Evolutionary conservation across 2,329 filamentous ascomycete genomes (phyloP).

Genomic region (Penicillium sp.): DNA sequence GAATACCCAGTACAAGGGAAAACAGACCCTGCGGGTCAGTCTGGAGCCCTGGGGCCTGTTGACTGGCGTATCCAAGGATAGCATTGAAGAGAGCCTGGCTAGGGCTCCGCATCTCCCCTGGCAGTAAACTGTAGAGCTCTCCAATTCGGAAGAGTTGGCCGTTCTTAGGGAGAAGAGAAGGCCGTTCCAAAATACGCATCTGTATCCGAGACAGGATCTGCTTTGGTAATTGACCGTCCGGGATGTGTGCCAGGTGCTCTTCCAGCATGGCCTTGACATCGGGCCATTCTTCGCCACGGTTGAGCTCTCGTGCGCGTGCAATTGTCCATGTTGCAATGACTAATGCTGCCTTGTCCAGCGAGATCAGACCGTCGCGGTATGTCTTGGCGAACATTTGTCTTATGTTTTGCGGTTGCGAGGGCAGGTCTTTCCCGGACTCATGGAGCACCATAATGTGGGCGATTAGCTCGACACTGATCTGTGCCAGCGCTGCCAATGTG

Average conservation of each 20-base stretch:
- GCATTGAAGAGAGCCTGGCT: conserved; percentile 23
- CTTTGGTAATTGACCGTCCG: conserved; percentile 26
- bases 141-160: conserved; percentile 36
- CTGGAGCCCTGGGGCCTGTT: conserved; percentile 15
- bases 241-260: conserved; percentile 29
- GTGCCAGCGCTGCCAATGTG: conserved; percentile 38
- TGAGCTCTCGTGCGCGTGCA: conserved; percentile 29
- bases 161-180: conserved; percentile 30
- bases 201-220: conserved; percentile 28
- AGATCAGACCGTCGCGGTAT: conserved; percentile 41
- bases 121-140: conserved; percentile 30
- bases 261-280: conserved; percentile 28
- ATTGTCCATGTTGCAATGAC: conserved; percentile 40
- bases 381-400: conserved; percentile 41
- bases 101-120: conserved; percentile 24
- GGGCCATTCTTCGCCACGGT: conserved; percentile 22
- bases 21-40: conserved; percentile 21
- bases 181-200: conserved; percentile 30
- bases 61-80: conserved; percentile 19
- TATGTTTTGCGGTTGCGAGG: conserved; percentile 30
- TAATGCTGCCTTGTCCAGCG: conserved; percentile 37
- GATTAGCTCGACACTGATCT: conserved; percentile 40
- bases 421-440: conserved; percentile 23
- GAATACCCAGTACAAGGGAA: conserved; percentile 32
- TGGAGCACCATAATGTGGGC: conserved; percentile 37